Evolutionary conservation across 371 early-diverging fungal species (phyloP).

Genomic region (Mucor saturninus): DNA sequence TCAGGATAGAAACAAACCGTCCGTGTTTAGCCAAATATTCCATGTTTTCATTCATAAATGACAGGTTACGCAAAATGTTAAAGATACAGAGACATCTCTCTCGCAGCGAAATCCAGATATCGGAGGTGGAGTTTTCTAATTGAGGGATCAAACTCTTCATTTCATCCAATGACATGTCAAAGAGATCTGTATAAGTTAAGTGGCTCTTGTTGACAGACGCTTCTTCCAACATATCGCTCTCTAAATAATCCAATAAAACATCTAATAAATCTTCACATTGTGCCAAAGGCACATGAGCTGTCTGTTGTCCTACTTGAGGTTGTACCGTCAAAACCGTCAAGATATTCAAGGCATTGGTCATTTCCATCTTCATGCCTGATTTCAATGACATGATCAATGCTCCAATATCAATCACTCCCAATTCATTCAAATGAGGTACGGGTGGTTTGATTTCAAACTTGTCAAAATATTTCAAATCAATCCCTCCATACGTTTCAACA

Average conservation of each 20-base stretch:
- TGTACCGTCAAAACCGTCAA: constrained; percentile 63
- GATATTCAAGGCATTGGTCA: constrained; percentile 74
- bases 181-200: constrained; percentile 47
- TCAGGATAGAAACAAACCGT: constrained; percentile 55
- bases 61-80: constrained; percentile 66
- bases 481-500: constrained; percentile 77
- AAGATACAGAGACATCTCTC: constrained; percentile 55
- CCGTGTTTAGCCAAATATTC: constrained; percentile 60
- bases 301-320: constrained; percentile 20
- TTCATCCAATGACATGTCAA: constrained; percentile 62
- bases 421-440: constrained; percentile 62
- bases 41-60: constrained; percentile 66
- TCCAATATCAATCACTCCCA: constrained; percentile 75
- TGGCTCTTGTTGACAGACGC: constrained; percentile 6
- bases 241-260: constrained; percentile 54
- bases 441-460: constrained; percentile 62
- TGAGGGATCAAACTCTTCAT: constrained; percentile 59
- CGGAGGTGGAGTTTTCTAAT: constrained; percentile 46
- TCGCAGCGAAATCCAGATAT: constrained; percentile 50
- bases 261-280: constrained; percentile 64
- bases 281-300: constrained; percentile 32
- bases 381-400: constrained; percentile 78
- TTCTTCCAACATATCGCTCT: constrained; percentile 45
- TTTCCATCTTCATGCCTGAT: constrained; percentile 75
- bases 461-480: constrained; percentile 70